phyloP scores from a whole-genome alignment of 2,329 filamentous ascomycete genomes.

The Ophiostoma piceae region DNA sequence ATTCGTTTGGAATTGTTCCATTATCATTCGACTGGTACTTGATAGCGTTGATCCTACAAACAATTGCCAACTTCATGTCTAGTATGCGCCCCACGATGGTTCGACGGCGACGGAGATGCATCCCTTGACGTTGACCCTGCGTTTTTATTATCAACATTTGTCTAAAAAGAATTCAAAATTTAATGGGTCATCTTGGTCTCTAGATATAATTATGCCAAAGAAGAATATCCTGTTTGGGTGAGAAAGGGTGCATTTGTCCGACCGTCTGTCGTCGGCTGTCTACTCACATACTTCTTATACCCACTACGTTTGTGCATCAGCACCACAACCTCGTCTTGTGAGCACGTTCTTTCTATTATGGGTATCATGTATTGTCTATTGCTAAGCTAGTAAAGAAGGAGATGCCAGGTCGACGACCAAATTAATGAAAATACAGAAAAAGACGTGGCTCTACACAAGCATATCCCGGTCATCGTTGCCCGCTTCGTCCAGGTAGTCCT shows the following conservation, averaged over 20 bases:
- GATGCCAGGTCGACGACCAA: too few relatives aligned
- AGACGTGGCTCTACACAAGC: background rate
- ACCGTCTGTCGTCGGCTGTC: background rate
- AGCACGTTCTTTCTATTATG: background rate
- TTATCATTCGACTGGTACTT: background rate
- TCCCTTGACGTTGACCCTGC: background rate
- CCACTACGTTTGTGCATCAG: background rate
- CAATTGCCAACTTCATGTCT: background rate
- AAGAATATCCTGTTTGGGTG: background rate
- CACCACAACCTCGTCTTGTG: background rate
- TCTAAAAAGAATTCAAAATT: too few relatives aligned
- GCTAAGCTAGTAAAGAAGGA: background rate
- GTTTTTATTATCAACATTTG: background rate
- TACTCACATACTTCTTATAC: background rate
- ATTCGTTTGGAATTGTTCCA: too few relatives aligned
- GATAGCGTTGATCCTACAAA: too few relatives aligned
- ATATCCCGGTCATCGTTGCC: constrained; percentile 10
- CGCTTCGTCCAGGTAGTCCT: constrained; percentile 28
- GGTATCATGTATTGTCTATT: background rate
- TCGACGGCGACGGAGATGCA: background rate
- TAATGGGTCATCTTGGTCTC: too few relatives aligned
- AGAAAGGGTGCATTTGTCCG: background rate
- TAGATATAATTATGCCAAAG: background rate
- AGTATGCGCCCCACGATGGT: background rate
- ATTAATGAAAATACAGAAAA: too few relatives aligned